These are phyloP conservation scores for Candida bentonensis DNA, from an alignment of 805 yeast species.

Conservation along the genomic window DNA sequence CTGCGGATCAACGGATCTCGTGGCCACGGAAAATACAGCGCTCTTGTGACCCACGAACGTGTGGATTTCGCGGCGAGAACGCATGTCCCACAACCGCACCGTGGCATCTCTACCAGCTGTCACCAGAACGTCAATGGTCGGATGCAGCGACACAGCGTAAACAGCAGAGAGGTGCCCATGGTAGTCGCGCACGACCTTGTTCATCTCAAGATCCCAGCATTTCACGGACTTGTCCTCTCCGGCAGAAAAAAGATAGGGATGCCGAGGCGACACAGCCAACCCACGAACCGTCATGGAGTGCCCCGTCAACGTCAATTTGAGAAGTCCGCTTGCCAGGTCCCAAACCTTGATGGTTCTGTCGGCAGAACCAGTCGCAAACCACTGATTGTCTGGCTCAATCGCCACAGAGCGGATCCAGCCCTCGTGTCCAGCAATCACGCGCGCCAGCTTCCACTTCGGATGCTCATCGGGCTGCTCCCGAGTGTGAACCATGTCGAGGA, in stretches of 20 bases:
- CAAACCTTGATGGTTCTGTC: constrained; percentile 85
- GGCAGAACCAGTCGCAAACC: constrained; percentile 85
- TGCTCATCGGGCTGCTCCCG: constrained; percentile 27
- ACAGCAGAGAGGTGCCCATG: constrained; percentile 93
- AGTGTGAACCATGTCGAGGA: not conserved
- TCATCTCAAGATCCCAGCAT: constrained; percentile 93
- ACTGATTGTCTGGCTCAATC: constrained; percentile 75
- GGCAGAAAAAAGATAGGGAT: constrained; percentile 82
- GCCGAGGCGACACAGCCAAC: constrained; percentile 53
- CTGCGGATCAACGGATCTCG: constrained; percentile 73
- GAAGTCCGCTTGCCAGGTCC: constrained; percentile 62
- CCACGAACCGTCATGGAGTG: constrained; percentile 84
- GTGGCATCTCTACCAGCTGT: constrained; percentile 86
- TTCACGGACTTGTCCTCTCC: constrained; percentile 87
- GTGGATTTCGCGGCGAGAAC: constrained; percentile 62
- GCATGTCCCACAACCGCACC: constrained; percentile 85
- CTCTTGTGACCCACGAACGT: constrained; percentile 70
- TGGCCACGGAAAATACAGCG: constrained; percentile 54
- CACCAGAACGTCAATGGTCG: constrained; percentile 67
- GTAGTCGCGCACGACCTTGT: constrained; percentile 68
- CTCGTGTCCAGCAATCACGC: constrained; percentile 74
- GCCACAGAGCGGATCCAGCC: constrained; percentile 86
- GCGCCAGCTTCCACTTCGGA: constrained; percentile 55
- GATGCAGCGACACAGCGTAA: constrained; percentile 72
- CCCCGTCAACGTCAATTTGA: constrained; percentile 72